These are phyloP conservation scores for bread wheat (Triticum aestivum) DNA, from an alignment of 176 grass and related monocot genomes.

Conservation along the genomic window IWGSC_CS_RefSeq_v2.1 NC_057795.1:391681377-391681876, in stretches of 20 bases:
- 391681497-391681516: slow-evolving; percentile 80
- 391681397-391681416: slow-evolving; percentile 45
- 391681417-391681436: slow-evolving; percentile 89
- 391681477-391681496: slow-evolving; percentile 63
- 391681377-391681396: slow-evolving; percentile 20
- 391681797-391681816: slow-evolving; percentile 77
- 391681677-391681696: slow-evolving; percentile 77
- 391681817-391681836: slow-evolving; percentile 66
- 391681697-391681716: slow-evolving; percentile 58
- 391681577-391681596: slow-evolving; percentile 58
- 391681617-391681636: slow-evolving; percentile 62
- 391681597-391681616: slow-evolving; percentile 74
- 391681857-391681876: slow-evolving; percentile 76
- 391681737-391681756: slow-evolving; percentile 51
- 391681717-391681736: slow-evolving; percentile 49
- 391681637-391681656: slow-evolving; percentile 46
- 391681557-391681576: slow-evolving; percentile 79
- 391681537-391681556: slow-evolving; percentile 65
- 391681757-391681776: slow-evolving; percentile 42
- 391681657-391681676: slow-evolving; percentile 47
- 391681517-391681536: slow-evolving; percentile 71
- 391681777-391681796: slow-evolving; percentile 56
- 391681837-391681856: slow-evolving; percentile 76
- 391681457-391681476: slow-evolving; percentile 72
- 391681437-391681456: slow-evolving; percentile 86